These are phyloP conservation scores for Wilcoxina mikolae DNA, from an alignment of 495 filamentous ascomycete genomes.

Conservation along the genomic window DNA sequence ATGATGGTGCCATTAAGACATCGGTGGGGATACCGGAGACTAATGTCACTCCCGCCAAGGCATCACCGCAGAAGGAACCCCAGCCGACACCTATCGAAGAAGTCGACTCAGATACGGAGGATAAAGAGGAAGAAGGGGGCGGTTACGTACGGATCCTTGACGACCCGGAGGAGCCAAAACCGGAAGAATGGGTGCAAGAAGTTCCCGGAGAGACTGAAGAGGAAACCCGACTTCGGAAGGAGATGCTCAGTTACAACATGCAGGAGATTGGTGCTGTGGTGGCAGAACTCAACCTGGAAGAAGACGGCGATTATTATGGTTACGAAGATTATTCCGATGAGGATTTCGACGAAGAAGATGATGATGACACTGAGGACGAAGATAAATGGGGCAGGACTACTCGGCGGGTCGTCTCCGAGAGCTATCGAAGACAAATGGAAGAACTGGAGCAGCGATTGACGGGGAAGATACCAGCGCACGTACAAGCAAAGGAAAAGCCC, in stretches of 20 bases:
- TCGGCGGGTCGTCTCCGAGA: slow-evolving; percentile 45
- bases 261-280: slow-evolving; percentile 75
- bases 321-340: slow-evolving; percentile 44
- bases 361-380: slow-evolving; percentile 46
- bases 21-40: background rate
- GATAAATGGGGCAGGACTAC: slow-evolving; percentile 51
- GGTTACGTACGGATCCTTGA: slow-evolving; percentile 19
- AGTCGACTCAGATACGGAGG: background rate
- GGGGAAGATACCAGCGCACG: background rate
- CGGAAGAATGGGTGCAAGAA: slow-evolving; percentile 15
- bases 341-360: slow-evolving; percentile 39
- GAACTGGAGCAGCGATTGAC: slow-evolving; percentile 37
- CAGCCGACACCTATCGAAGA: background rate
- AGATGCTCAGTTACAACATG: slow-evolving; percentile 86
- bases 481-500: slow-evolving; percentile 2
- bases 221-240: slow-evolving; percentile 62
- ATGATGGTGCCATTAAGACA: background rate
- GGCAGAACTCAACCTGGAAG: slow-evolving; percentile 79
- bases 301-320: slow-evolving; percentile 44
- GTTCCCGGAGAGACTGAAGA: slow-evolving; percentile 54
- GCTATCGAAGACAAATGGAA: slow-evolving; percentile 64
- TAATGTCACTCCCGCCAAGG: background rate
- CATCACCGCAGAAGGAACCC: background rate
- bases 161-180: slow-evolving; percentile 10
- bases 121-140: slow-evolving; percentile 18